Conservation (phyloP, 805 yeast genomes). For the Blastobotrys robertii region DNA sequence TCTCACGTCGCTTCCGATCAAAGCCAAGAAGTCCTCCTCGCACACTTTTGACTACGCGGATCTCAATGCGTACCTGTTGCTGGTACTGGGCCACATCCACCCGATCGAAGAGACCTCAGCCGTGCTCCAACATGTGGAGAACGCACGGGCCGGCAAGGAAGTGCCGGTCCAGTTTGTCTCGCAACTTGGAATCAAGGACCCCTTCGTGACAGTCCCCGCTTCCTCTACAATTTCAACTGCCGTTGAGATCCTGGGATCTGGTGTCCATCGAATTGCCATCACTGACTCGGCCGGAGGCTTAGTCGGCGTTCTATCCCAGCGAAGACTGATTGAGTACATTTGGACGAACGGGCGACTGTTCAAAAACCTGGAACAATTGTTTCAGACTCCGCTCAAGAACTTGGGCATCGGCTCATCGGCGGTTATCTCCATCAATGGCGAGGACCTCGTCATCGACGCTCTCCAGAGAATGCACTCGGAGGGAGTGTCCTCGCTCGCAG, state of each 20-base stretch:
- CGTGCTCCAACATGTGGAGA: constrained; percentile 33
- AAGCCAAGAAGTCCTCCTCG: constrained; percentile 7
- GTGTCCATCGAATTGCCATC: constrained; percentile 90
- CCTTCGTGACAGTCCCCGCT: constrained; percentile 70
- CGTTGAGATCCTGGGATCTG: constrained; percentile 83
- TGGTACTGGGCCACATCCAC: constrained; percentile 67
- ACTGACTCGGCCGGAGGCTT: constrained; percentile 45
- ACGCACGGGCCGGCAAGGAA: constrained; percentile 78
- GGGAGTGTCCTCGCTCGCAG: constrained; percentile 85
- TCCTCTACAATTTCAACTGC: constrained; percentile 52
- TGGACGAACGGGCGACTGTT: constrained; percentile 92
- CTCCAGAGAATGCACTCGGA: constrained; percentile 73
- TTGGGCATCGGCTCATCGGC: constrained; percentile 62
- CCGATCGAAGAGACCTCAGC: constrained; percentile 16
- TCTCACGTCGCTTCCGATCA: constrained; percentile 79
- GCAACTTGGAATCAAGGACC: constrained; percentile 77
- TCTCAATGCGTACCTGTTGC: constrained; percentile 71
- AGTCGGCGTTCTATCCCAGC: constrained; percentile 82
- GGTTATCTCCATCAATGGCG: constrained; percentile 79
- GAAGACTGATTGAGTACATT: constrained; percentile 71
- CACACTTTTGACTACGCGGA: constrained; percentile 84
- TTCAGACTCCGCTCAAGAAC: constrained; percentile 58
- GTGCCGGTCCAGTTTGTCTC: constrained; percentile 89
- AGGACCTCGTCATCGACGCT: constrained; percentile 79
- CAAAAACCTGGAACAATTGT: constrained; percentile 66